These are phyloP conservation scores for Entomortierella parvispora DNA, from an alignment of 192 early-diverging fungal genomes.

Conservation along the genomic window DNA sequence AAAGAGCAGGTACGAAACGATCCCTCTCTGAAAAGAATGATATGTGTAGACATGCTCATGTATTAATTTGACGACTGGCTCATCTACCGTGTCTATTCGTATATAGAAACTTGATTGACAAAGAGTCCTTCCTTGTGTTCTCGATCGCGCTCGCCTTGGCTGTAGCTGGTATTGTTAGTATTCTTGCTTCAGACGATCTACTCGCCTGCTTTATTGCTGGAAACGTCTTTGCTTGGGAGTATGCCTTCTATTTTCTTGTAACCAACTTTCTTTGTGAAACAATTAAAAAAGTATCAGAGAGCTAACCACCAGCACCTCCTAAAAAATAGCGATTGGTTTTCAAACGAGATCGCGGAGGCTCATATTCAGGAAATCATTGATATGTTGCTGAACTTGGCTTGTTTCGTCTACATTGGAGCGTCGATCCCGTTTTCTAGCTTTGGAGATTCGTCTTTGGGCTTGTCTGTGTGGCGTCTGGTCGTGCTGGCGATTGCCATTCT, in stretches of 20 bases:
- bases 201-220: slow-evolving; percentile 84
- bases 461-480: slow-evolving; percentile 77
- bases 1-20: slow-evolving; percentile 64
- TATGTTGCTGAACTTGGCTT: slow-evolving; percentile 84
- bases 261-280: slow-evolving; percentile 1
- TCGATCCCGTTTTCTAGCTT: slow-evolving; percentile 80
- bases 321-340: slow-evolving; percentile 78
- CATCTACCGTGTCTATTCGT: background rate
- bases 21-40: no score
- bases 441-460: slow-evolving; percentile 56
- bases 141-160: slow-evolving; percentile 79
- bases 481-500: slow-evolving; percentile 71
- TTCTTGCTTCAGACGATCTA: slow-evolving; percentile 80
- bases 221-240: slow-evolving; percentile 87
- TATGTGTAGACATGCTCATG: background rate
- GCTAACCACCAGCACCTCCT: background rate
- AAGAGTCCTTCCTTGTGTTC: slow-evolving; percentile 85
- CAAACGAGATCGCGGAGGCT: slow-evolving; percentile 79
- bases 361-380: slow-evolving; percentile 93
- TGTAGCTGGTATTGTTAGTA: slow-evolving; percentile 75
- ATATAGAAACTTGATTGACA: slow-evolving; percentile 81
- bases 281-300: background rate
- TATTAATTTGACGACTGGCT: background rate
- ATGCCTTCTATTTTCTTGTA: no score
- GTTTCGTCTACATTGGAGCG: slow-evolving; percentile 91